phyloP scores from a whole-genome alignment of 495 filamentous ascomycete species.

The Penicillium angulare region DNA sequence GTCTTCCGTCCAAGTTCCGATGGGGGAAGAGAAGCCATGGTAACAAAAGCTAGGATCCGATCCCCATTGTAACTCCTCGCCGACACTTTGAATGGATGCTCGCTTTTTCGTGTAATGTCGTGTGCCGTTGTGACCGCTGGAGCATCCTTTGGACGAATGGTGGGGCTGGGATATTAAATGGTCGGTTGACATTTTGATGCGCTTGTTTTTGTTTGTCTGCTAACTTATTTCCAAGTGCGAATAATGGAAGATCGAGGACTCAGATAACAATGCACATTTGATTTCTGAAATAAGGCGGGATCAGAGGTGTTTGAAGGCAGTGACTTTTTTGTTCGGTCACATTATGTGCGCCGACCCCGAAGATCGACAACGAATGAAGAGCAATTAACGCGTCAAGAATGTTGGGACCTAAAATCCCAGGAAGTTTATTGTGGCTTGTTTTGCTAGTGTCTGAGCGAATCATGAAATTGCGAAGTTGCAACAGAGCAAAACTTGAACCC shows the following conservation, averaged over 20 bases:
- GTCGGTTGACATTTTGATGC: neutral
- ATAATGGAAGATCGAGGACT: no score
- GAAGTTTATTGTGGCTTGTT: neutral
- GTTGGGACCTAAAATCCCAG: neutral
- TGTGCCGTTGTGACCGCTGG: neutral
- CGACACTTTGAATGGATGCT: neutral
- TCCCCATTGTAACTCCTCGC: constrained; percentile 22
- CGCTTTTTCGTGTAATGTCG: neutral
- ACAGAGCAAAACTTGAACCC: constrained; percentile 7
- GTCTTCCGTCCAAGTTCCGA: constrained; percentile 28
- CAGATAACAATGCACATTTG: no score
- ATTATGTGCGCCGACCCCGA: neutral
- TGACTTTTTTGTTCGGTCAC: neutral
- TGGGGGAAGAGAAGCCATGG: constrained; percentile 23
- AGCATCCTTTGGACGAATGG: neutral
- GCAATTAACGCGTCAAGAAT: neutral
- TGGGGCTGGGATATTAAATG: neutral
- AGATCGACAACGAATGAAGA: neutral
- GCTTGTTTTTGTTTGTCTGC: no score
- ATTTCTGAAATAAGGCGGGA: no score
- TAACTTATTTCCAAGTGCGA: neutral
- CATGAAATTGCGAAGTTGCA: no score
- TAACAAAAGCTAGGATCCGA: constrained; percentile 28
- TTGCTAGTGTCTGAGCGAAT: no score
- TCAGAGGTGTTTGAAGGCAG: no score